Percentiles rank a stretch among this genome's conserved stretches.
These are phyloP conservation scores for Solanum dulcamara DNA, from an alignment of 257 asterid genomes.

Conservation along the genomic window DNA sequence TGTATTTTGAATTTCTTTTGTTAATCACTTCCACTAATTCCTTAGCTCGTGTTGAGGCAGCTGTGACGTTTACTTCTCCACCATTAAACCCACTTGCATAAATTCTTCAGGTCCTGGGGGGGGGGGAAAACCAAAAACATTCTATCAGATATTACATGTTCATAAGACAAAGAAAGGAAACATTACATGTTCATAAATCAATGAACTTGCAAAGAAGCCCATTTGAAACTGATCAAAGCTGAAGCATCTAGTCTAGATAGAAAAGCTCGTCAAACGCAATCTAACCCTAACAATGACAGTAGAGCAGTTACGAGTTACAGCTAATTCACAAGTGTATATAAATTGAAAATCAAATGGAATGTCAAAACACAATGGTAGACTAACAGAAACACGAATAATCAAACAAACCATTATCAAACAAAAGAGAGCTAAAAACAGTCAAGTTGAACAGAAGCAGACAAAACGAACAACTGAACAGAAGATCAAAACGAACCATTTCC, in stretches of 20 bases:
- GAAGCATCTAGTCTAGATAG: background rate
- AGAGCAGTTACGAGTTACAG: background rate
- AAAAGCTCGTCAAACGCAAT: background rate
- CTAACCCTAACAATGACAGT: background rate
- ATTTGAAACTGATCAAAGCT: background rate
- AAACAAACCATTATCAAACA: background rate
- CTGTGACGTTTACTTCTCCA: background rate
- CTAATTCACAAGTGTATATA: background rate
- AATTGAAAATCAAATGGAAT: background rate
- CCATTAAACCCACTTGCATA: background rate
- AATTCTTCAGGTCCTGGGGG: background rate
- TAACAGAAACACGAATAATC: background rate
- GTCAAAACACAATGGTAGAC: background rate
- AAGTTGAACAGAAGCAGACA: background rate
- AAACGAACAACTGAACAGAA: background rate
- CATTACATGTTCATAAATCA: background rate
- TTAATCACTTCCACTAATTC: background rate
- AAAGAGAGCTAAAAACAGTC: background rate
- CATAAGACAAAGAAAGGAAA: background rate
- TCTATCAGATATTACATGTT: background rate
- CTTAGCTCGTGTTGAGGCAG: background rate
- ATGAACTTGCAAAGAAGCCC: background rate
- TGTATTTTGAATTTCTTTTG: conserved; percentile 36
- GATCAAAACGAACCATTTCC: background rate
- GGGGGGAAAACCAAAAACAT: background rate